phyloP scores from a whole-genome alignment of 805 yeast species.

The Saccharomyces jurei region DNA sequence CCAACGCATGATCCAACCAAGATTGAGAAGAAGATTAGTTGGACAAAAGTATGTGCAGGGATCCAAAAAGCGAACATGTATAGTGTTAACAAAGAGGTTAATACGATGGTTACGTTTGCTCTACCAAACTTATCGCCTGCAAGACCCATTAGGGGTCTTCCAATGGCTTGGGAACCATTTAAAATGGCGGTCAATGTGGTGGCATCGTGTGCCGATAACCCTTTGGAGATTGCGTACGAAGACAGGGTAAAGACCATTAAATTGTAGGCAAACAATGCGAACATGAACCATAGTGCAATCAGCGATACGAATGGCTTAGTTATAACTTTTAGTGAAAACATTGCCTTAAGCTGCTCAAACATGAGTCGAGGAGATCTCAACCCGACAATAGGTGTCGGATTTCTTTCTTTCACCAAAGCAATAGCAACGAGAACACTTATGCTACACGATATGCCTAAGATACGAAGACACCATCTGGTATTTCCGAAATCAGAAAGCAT shows the following conservation, averaged over 20 bases:
- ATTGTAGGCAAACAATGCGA: constrained; percentile 35
- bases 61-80: constrained; percentile 44
- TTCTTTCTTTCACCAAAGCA: constrained; percentile 40
- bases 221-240: constrained; percentile 41
- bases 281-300: constrained; percentile 33
- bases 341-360: constrained; percentile 20
- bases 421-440: constrained; percentile 34
- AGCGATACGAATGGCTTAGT: constrained; percentile 28
- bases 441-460: constrained; percentile 37
- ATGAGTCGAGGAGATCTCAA: constrained; percentile 14
- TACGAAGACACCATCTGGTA: constrained; percentile 41
- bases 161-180: constrained; percentile 41
- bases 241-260: constrained; percentile 41
- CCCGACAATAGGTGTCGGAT: constrained; percentile 28
- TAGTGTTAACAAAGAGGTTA: constrained; percentile 32
- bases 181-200: constrained; percentile 39
- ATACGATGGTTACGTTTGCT: constrained; percentile 36
- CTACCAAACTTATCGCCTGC: constrained; percentile 40
- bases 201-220: constrained; percentile 37
- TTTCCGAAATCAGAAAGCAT: constrained; percentile 36
- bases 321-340: constrained; percentile 31
- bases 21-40: constrained; percentile 36
- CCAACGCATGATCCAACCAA: constrained; percentile 41
- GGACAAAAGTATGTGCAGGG: constrained; percentile 35
- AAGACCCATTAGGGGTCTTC: constrained; percentile 43